These are phyloP conservation scores for Coleophoma eucalyptorum DNA, from an alignment of 2,329 filamentous ascomycete genomes.

Conservation along the genomic window DNA sequence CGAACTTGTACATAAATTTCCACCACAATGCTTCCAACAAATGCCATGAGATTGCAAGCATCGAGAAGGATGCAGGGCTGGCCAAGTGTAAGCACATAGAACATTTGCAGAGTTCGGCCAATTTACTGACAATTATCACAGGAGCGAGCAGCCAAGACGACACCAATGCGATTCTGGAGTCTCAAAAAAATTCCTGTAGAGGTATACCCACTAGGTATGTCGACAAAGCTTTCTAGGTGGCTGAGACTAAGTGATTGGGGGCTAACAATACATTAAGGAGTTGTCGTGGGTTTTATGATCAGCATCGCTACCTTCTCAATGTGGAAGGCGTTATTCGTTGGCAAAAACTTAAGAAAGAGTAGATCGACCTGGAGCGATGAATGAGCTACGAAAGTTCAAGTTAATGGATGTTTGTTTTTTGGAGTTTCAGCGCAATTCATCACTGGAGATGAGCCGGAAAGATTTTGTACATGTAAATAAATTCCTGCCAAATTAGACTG, in stretches of 20 bases:
- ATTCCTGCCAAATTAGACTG: too few relatives aligned
- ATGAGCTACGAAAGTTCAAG: too few relatives aligned
- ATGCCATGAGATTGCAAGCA: neutral
- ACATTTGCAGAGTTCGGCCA: neutral
- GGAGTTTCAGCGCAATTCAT: too few relatives aligned
- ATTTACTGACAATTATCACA: neutral
- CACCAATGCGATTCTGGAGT: neutral
- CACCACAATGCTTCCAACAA: neutral
- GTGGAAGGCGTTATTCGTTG: neutral
- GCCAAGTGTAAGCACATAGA: neutral
- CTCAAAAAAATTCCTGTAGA: neutral
- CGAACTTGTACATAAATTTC: neutral
- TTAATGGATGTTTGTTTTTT: too few relatives aligned
- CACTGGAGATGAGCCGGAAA: too few relatives aligned
- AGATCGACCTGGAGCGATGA: too few relatives aligned
- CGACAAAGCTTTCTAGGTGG: neutral
- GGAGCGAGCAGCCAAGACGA: neutral
- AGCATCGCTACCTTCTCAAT: neutral
- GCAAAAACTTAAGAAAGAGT: neutral
- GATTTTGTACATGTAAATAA: too few relatives aligned
- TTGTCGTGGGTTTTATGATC: neutral
- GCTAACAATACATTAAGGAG: neutral
- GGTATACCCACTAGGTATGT: neutral
- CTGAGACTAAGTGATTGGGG: neutral
- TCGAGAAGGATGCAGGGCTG: neutral